Evolutionary conservation across 768 basidiomycete genomes (phyloP).

Genomic region (Symmetrospora coprosmae): DNA sequence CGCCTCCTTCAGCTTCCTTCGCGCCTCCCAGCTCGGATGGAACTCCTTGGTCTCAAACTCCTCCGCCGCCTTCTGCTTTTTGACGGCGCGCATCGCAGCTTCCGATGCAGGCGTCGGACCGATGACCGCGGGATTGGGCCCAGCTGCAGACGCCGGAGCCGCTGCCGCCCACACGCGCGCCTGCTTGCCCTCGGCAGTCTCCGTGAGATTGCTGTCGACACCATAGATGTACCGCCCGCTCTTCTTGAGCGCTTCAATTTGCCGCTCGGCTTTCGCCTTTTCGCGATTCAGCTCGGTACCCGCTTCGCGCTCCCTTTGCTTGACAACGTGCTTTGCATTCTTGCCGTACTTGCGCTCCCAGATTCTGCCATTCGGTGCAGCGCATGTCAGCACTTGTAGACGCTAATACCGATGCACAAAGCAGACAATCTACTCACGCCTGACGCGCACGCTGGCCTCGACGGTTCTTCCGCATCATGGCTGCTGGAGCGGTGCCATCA

Average conservation of each 20-base stretch:
- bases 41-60: constrained; percentile 41
- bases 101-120: neutral
- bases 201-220: constrained; percentile 1
- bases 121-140: neutral
- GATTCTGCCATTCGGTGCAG: constrained; percentile 47
- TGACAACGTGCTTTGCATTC: constrained; percentile 80
- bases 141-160: neutral
- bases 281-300: constrained; percentile 36
- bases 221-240: constrained; percentile 15
- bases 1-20: constrained; percentile 53
- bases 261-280: constrained; percentile 23
- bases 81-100: constrained; percentile 15
- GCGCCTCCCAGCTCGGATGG: constrained; percentile 97
- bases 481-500: constrained; percentile 42
- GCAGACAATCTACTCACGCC: no score
- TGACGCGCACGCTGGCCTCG: constrained; percentile 84
- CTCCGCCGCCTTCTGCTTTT: constrained; percentile 23
- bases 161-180: neutral
- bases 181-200: neutral
- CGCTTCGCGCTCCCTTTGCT: constrained; percentile 31
- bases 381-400: neutral
- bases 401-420: neutral
- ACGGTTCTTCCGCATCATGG: constrained; percentile 63
- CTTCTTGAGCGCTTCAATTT: constrained; percentile 21
- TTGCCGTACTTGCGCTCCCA: constrained; percentile 96